Conservation (phyloP, 257 asterid species). For the Fraxinus excelsior region DNA sequence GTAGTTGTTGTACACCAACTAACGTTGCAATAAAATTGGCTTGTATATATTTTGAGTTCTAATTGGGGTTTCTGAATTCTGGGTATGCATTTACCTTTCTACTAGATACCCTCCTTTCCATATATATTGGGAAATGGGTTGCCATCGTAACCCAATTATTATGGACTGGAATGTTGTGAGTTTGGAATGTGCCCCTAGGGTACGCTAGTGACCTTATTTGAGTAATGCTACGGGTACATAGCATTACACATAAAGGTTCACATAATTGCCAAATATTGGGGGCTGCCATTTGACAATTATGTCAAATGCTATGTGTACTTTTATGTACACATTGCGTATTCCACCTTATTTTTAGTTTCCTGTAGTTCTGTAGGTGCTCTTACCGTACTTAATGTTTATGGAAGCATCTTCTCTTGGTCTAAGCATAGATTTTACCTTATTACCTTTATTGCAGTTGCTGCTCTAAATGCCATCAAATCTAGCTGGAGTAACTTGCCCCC, state of each 20-base stretch:
- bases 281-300: too few relatives aligned
- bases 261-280: too few relatives aligned
- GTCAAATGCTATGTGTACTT: too few relatives aligned
- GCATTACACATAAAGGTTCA: too few relatives aligned
- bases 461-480: conserved; percentile 58
- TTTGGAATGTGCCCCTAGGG: background rate
- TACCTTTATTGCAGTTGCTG: conserved; percentile 54
- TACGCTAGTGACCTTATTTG: too few relatives aligned
- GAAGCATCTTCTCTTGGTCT: background rate
- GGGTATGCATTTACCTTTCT: background rate
- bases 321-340: too few relatives aligned
- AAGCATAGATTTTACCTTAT: background rate
- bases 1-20: background rate
- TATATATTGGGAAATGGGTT: background rate
- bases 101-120: background rate
- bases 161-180: background rate
- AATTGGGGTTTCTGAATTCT: background rate
- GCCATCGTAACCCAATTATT: background rate
- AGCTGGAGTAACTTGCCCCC: conserved; percentile 87
- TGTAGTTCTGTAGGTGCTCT: background rate
- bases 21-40: background rate
- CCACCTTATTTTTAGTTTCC: background rate
- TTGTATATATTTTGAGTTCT: background rate
- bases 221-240: too few relatives aligned
- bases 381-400: background rate